phyloP scores from a whole-genome alignment of 805 yeast species.

The Yamadazyma tumulicola region DNA sequence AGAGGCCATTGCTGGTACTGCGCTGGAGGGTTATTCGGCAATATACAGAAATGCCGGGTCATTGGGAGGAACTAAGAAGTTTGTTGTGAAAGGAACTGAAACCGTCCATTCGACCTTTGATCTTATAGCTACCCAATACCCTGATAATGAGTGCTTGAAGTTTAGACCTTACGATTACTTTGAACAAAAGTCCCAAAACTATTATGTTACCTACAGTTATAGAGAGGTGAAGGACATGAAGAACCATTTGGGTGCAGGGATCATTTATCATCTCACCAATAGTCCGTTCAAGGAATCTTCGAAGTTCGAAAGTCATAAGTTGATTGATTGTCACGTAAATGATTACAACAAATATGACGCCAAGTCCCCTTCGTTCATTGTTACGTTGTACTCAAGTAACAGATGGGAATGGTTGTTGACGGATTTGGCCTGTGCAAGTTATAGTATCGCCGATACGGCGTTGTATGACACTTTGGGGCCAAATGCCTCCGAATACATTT shows the following conservation, averaged over 20 bases:
- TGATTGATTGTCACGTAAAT: conserved; percentile 24
- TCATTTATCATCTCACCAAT: conserved; percentile 28
- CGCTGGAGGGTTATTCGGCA: conserved; percentile 22
- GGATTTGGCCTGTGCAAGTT: conserved; percentile 32
- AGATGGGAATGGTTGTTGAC: conserved; percentile 36
- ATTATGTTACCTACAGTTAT: conserved; percentile 45
- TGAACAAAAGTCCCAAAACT: conserved; percentile 24
- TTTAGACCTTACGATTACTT: conserved; percentile 32
- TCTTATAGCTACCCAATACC: conserved; percentile 18
- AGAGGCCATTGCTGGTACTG: conserved; percentile 15
- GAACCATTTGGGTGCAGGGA: conserved; percentile 53
- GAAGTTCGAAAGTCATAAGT: conserved; percentile 22
- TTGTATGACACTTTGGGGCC: conserved; percentile 41
- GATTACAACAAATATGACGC: conserved; percentile 25
- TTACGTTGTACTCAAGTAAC: conserved; percentile 32
- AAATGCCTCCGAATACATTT: conserved; percentile 30
- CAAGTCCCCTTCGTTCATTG: conserved; percentile 22
- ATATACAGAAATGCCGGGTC: conserved; percentile 25
- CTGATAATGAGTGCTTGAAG: conserved; percentile 35
- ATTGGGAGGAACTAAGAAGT: conserved; percentile 13
- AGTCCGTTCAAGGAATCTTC: conserved; percentile 19
- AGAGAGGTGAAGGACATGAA: conserved; percentile 40
- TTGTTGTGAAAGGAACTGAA: conserved; percentile 29
- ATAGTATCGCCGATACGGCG: conserved; percentile 35
- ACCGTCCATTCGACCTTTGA: conserved; percentile 37